Evolutionary conservation across 208 protist species (phyloP).

Genomic region (Acanthamoeba triangularis): DNA sequence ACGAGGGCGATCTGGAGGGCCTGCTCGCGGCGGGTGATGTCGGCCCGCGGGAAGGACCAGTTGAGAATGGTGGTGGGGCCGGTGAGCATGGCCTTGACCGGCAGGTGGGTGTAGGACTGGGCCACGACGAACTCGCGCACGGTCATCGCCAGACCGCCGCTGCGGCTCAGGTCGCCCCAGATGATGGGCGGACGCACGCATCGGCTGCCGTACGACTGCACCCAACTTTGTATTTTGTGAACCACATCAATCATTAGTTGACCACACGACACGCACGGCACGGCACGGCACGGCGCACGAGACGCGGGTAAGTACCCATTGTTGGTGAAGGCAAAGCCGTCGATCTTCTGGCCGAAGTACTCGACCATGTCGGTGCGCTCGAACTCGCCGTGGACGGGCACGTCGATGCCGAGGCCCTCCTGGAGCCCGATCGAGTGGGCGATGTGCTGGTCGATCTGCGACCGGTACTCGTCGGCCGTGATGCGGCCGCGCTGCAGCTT

Average conservation of each 20-base stretch:
- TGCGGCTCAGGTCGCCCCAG: conserved; percentile 91
- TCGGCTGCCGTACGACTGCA: conserved; percentile 89
- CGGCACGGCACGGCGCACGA: conserved; percentile 89
- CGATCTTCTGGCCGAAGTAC: conserved; percentile 94
- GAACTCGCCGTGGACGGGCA: conserved; percentile 95
- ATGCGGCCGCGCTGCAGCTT: conserved; percentile 90
- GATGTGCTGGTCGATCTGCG: conserved; percentile 93
- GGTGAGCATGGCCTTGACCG: conserved; percentile 96
- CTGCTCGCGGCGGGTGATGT: conserved; percentile 88
- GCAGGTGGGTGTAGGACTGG: conserved; percentile 90
- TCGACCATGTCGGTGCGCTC: conserved; percentile 96
- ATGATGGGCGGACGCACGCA: conserved; percentile 95
- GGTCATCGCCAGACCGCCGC: conserved; percentile 90
- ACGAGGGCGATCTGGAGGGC: conserved; percentile 91
- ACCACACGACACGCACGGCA: not conserved
- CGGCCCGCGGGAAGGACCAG: conserved; percentile 94
- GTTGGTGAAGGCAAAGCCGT: conserved; percentile 93
- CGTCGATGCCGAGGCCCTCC: conserved; percentile 93
- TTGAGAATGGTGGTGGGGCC: conserved; percentile 94
- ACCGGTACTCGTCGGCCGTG: conserved; percentile 88
- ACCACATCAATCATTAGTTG: not conserved
- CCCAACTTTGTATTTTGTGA: conserved; percentile 5
- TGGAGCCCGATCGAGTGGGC: conserved; percentile 91
- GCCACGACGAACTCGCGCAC: conserved; percentile 91
- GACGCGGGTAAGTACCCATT: conserved; percentile 87